These are phyloP conservation scores for Vigna nakashimae DNA, from an alignment of 306 rosid genomes.

Conservation along the genomic window DNA sequence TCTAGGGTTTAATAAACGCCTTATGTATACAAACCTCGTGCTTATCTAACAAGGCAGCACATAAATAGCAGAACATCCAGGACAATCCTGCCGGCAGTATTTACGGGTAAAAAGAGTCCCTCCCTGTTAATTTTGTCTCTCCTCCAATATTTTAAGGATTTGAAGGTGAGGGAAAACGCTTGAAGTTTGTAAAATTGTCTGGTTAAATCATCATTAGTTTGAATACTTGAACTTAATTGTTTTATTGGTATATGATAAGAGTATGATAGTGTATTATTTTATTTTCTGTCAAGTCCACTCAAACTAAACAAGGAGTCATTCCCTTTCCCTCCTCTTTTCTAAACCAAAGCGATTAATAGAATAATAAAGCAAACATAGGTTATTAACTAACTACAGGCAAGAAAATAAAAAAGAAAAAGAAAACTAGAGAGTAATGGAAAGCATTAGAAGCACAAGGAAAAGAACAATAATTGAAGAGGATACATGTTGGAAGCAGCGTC, in stretches of 20 bases:
- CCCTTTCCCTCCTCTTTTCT: neutral
- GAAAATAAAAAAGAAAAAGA: neutral
- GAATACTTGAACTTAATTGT: neutral
- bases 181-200: neutral
- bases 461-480: conserved; percentile 57
- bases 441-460: conserved; percentile 27
- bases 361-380: neutral
- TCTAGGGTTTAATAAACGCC: neutral
- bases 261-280: neutral
- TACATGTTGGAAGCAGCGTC: conserved; percentile 89
- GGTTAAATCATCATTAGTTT: neutral
- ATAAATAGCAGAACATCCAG: conserved; percentile 7
- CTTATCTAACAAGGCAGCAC: neutral
- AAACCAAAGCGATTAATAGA: neutral
- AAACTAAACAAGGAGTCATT: conserved; percentile 1
- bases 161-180: neutral
- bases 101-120: neutral
- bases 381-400: conserved; percentile 13
- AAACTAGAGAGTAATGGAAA: conserved; percentile 31
- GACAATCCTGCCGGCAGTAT: neutral
- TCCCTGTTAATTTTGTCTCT: too few relatives aligned
- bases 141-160: too few relatives aligned
- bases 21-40: neutral
- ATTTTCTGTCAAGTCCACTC: neutral
- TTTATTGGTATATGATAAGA: neutral